These are phyloP conservation scores for Haematococcus sp. DNA, from an alignment of 139 green algal genomes.

Conservation along the genomic window DNA sequence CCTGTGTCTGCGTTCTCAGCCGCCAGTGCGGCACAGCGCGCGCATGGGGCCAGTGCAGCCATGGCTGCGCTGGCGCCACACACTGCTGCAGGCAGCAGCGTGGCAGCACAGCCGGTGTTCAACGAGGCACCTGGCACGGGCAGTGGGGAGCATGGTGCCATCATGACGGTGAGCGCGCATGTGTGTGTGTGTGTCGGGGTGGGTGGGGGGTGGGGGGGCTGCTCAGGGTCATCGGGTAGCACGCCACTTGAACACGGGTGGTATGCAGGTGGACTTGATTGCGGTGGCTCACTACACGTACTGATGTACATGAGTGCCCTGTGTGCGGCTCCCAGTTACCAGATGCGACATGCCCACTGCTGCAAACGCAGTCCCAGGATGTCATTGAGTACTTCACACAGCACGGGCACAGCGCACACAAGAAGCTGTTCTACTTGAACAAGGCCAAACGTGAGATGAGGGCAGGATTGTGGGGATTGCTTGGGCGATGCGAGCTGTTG, in stretches of 20 bases:
- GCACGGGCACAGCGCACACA: constrained; percentile 37
- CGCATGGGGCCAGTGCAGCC: neutral
- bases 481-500: no score
- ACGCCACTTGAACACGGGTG: no score
- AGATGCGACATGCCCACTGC: no score
- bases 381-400: constrained; percentile 45
- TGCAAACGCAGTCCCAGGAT: constrained; percentile 25
- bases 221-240: no score
- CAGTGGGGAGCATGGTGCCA: neutral
- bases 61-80: constrained; percentile 1
- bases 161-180: constrained; percentile 17
- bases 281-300: no score
- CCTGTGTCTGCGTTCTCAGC: constrained; percentile 3
- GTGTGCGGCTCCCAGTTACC: neutral
- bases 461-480: no score
- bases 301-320: neutral
- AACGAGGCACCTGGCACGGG: neutral
- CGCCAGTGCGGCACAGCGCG: neutral
- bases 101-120: constrained; percentile 40
- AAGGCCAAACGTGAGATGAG: constrained; percentile 18
- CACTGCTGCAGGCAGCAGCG: neutral
- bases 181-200: neutral
- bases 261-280: neutral
- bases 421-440: constrained; percentile 51
- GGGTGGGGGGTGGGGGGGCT: neutral